Percentiles rank a stretch among this genome's conserved stretches.
phyloP scores from a whole-genome alignment of 768 basidiomycete species.

The Pleurotus giganteus region DNA sequence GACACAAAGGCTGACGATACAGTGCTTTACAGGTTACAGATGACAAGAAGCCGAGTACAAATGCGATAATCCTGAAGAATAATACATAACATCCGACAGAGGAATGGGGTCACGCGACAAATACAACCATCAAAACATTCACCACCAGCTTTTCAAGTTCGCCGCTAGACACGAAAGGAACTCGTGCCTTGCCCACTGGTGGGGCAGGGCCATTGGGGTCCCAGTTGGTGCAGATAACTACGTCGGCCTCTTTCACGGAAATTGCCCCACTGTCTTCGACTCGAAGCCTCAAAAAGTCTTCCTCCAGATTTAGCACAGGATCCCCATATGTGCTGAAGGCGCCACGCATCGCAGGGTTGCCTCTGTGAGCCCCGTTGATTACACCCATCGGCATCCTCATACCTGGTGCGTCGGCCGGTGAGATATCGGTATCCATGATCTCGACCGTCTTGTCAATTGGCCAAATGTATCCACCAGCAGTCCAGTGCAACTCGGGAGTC shows the following conservation, averaged over 20 bases:
- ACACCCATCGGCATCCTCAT: constrained; percentile 21
- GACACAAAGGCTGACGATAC: too few species aligned
- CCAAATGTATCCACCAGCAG: constrained; percentile 83
- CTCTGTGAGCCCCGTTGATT: constrained; percentile 17
- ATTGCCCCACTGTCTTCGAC: constrained; percentile 72
- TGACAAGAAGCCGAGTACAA: not conserved
- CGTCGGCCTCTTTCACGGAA: constrained; percentile 58
- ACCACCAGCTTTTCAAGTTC: constrained; percentile 73
- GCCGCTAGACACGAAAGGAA: constrained; percentile 64
- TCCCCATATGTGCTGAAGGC: constrained; percentile 46
- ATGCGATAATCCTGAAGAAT: not conserved
- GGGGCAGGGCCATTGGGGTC: constrained; percentile 27
- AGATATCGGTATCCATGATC: constrained; percentile 19
- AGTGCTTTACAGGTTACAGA: not conserved
- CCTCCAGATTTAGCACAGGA: constrained; percentile 32
- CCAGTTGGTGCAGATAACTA: constrained; percentile 45
- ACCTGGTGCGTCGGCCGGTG: constrained; percentile 15
- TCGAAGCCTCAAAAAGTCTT: constrained; percentile 40
- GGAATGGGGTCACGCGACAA: constrained; percentile 48
- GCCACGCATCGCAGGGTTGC: constrained; percentile 38
- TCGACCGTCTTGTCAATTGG: constrained; percentile 70
- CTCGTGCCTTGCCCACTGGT: constrained; percentile 61
- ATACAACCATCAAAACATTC: constrained; percentile 72
- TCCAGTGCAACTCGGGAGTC: constrained; percentile 72
- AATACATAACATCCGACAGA: not conserved